Evolutionary conservation across 2,329 filamentous ascomycete species (phyloP).

Genomic region (Colletotrichum sp.): DNA sequence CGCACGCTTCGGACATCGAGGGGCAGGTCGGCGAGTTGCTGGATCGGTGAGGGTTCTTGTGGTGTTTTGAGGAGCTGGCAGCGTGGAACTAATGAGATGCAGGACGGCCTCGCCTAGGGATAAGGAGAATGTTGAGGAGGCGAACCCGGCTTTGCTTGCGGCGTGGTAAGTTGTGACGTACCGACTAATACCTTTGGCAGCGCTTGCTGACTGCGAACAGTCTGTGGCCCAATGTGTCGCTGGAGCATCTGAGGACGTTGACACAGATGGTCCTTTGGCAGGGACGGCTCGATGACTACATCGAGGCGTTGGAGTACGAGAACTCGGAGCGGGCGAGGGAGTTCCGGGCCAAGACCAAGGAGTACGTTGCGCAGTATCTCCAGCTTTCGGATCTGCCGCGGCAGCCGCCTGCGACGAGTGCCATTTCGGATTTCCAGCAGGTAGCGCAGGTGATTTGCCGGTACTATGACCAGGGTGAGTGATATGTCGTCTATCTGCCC

Average conservation of each 20-base stretch:
- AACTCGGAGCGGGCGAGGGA: not conserved
- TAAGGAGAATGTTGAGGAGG: not conserved
- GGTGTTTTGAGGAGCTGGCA: not conserved
- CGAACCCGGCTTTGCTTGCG: slow-evolving; percentile 13
- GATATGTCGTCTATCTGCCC: not conserved
- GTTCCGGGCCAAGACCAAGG: slow-evolving; percentile 1
- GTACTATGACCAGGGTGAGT: slow-evolving; percentile 5
- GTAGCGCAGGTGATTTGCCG: slow-evolving; percentile 3
- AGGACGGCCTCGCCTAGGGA: not conserved
- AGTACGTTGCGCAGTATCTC: slow-evolving; percentile 5
- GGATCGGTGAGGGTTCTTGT: not conserved
- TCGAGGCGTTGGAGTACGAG: slow-evolving; percentile 10
- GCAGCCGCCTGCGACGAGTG: not conserved
- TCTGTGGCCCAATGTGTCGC: slow-evolving; percentile 6
- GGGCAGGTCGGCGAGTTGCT: not conserved
- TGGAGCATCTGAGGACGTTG: not conserved
- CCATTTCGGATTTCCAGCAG: not conserved
- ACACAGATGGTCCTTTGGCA: slow-evolving; percentile 17
- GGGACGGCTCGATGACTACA: slow-evolving; percentile 17
- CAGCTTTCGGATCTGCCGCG: not conserved
- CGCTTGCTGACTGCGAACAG: slow-evolving; percentile 4
- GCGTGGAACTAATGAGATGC: not conserved
- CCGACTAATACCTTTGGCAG: not conserved
- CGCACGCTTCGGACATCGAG: not conserved
- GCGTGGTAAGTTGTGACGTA: not conserved